Conservation (phyloP, 2,329 filamentous ascomycete species). For the Zasmidium citrigriseum region DNA sequence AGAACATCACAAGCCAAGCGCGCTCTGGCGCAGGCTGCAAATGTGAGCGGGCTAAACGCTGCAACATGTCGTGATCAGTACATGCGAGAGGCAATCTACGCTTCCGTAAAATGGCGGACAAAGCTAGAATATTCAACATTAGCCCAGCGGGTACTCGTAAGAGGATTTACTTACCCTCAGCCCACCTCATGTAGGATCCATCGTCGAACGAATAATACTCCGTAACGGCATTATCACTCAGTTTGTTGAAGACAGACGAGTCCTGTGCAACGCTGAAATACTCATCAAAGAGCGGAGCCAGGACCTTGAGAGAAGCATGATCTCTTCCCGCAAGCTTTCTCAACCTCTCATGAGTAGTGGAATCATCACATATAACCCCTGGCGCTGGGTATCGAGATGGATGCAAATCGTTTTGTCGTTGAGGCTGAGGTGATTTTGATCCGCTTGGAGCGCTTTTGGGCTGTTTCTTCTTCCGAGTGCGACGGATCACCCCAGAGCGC, state of each 20-base stretch:
- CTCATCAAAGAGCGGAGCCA: constrained; percentile 18
- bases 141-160: background rate
- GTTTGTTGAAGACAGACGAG: constrained; percentile 6
- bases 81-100: constrained; percentile 10
- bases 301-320: constrained; percentile 14
- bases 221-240: constrained; percentile 3
- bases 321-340: background rate
- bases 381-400: background rate
- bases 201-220: constrained; percentile 21
- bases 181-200: constrained; percentile 8
- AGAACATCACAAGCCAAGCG: constrained; percentile 30
- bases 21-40: constrained; percentile 17
- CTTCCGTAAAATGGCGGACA: background rate
- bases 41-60: constrained; percentile 10
- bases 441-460: background rate
- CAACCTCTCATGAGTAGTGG: constrained; percentile 15
- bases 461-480: constrained; percentile 17
- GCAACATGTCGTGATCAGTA: constrained; percentile 10
- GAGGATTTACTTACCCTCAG: constrained; percentile 5
- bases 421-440: no score
- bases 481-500: constrained; percentile 22
- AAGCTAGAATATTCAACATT: background rate
- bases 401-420: no score
- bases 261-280: constrained; percentile 21
- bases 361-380: background rate